Percentiles rank a stretch among this genome's conserved stretches.
Evolutionary conservation across 1,284 basidiomycete species (phyloP).

Genomic region (Irpex sp.): DNA sequence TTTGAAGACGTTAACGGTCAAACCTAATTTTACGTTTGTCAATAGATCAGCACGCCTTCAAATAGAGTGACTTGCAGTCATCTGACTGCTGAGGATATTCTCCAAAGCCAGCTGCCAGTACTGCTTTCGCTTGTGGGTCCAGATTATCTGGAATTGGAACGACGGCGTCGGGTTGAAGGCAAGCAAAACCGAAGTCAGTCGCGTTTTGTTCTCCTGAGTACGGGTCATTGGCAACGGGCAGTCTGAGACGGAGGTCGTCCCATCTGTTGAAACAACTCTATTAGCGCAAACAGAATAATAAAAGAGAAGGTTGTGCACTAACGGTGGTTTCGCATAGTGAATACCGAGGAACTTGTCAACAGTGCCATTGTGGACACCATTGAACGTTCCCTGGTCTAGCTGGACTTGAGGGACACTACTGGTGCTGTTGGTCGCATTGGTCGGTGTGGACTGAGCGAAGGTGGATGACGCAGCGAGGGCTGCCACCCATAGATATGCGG

Average conservation of each 20-base stretch:
- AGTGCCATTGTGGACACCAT: slow-evolving; percentile 16
- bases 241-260: slow-evolving; percentile 34
- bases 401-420: slow-evolving; percentile 4
- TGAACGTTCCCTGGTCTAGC: slow-evolving; percentile 20
- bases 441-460: background rate
- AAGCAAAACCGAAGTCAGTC: slow-evolving; percentile 40
- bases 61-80: background rate
- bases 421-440: background rate
- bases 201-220: slow-evolving; percentile 39
- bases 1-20: slow-evolving; percentile 1
- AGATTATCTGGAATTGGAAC: slow-evolving; percentile 19
- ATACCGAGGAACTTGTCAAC: slow-evolving; percentile 21
- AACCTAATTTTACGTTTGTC: background rate
- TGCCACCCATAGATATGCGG: background rate
- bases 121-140: background rate
- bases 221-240: slow-evolving; percentile 36
- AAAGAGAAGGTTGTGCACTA: slow-evolving; percentile 2
- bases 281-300: background rate
- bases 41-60: background rate
- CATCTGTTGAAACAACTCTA: slow-evolving; percentile 2
- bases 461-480: background rate
- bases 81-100: background rate
- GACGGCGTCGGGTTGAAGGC: slow-evolving; percentile 42
- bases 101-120: background rate
- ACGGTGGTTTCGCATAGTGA: slow-evolving; percentile 23